These are phyloP conservation scores for Gynochthodes officinalis DNA, from an alignment of 257 asterid species.

Conservation along the genomic window DNA sequence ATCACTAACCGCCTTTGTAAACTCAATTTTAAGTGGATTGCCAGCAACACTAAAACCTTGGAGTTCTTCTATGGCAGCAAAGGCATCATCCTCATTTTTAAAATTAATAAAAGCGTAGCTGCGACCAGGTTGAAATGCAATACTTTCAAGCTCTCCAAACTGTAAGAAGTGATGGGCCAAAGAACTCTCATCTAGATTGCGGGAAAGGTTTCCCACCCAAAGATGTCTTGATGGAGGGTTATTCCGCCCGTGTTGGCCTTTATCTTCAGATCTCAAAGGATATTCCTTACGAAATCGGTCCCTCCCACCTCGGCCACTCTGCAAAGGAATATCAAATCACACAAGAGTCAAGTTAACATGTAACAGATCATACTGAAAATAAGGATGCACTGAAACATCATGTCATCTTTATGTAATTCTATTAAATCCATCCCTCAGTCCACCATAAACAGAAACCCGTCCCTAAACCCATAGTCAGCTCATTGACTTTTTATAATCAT, in stretches of 20 bases:
- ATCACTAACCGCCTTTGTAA: slow-evolving; percentile 98
- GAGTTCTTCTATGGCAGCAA: slow-evolving; percentile 80
- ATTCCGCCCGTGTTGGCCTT: slow-evolving; percentile 47
- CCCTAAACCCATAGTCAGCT: not conserved
- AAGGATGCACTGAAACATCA: not conserved
- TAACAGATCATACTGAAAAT: not conserved
- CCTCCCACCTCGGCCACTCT: slow-evolving; percentile 75
- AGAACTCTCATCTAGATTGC: slow-evolving; percentile 51
- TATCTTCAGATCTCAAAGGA: slow-evolving; percentile 67
- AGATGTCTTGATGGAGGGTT: slow-evolving; percentile 91
- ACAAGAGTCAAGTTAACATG: not conserved
- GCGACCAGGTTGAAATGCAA: slow-evolving; percentile 90
- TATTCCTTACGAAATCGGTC: slow-evolving; percentile 65
- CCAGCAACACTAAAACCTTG: slow-evolving; percentile 81
- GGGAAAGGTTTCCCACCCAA: slow-evolving; percentile 88
- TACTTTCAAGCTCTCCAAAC: slow-evolving; percentile 77
- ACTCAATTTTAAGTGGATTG: slow-evolving; percentile 85
- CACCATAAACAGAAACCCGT: not conserved
- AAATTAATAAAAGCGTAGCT: slow-evolving; percentile 87
- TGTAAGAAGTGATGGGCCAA: slow-evolving; percentile 57
- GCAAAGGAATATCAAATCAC: slow-evolving; percentile 20
- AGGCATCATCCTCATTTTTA: slow-evolving; percentile 66
- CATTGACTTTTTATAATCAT: not conserved
- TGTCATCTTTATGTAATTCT: not conserved
- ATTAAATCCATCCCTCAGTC: not conserved